A percentile compares a stretch with the other conserved stretches of the same genome.
These are phyloP conservation scores for Novymonas esmeraldas DNA, from an alignment of 208 protist species.

Conservation along the genomic window DNA sequence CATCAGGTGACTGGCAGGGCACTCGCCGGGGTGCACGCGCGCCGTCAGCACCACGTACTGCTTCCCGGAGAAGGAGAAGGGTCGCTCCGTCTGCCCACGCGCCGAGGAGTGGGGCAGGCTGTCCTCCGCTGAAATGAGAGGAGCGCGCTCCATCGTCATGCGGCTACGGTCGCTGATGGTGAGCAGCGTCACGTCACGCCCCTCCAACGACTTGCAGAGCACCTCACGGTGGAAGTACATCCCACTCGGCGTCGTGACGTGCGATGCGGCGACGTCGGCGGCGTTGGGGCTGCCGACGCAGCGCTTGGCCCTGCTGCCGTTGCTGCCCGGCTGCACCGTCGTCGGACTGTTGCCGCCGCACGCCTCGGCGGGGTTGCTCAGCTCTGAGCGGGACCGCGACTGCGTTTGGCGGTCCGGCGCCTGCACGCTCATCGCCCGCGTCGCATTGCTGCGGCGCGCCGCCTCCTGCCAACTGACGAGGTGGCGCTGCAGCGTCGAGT, in stretches of 20 bases:
- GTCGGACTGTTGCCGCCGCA: background rate
- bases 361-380: background rate
- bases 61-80: conserved; percentile 67
- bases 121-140: conserved; percentile 43
- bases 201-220: conserved; percentile 84
- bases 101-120: conserved; percentile 74
- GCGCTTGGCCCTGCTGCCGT: background rate
- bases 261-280: background rate
- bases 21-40: conserved; percentile 95
- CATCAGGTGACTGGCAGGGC: conserved; percentile 91
- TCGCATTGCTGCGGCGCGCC: conserved; percentile 21
- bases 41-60: conserved; percentile 84
- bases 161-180: conserved; percentile 81
- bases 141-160: conserved; percentile 34
- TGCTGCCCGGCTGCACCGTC: background rate
- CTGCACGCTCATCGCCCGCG: conserved; percentile 19
- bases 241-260: background rate
- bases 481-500: conserved; percentile 69
- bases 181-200: conserved; percentile 82
- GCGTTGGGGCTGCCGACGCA: background rate
- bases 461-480: conserved; percentile 59
- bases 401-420: background rate
- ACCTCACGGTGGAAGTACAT: conserved; percentile 91
- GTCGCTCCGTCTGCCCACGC: conserved; percentile 46
- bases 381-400: background rate